Evolutionary conservation across 2,329 filamentous ascomycete genomes (phyloP), one percentile per base, ranked within the genome.

Genomic region (Exophiala bonariae): DNA sequence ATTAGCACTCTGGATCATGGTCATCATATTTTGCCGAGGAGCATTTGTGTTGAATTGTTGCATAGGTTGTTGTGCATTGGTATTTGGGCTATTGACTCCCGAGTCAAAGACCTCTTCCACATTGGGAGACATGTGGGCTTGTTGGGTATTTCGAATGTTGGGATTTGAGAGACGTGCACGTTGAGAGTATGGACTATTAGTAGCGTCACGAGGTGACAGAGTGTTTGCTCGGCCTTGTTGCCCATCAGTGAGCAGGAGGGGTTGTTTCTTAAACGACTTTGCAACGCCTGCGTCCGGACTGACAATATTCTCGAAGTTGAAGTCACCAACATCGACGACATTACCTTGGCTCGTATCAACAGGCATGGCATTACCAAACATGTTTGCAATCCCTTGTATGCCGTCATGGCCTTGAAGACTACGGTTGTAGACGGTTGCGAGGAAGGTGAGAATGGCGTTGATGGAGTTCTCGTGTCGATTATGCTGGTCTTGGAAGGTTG

Each of bases 391-490:
- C 2, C 41, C 44, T 42, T 49, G 50, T 2, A 52, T 36, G 50
- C 88, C 80, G 23, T 83, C 84, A 59, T 92, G 86, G 28, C 91
- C 89, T 64, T 96, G 91, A 40, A 99, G 72, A 54, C 89, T 95
- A 62, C 95, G 86, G 54, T 95, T 87, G 70, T 97, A 99, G 33
- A 99, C 92, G 10, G 95, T 97, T 36, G 92, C 93, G 16, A 99
- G 78, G 67, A 99, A 97, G 40, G 91, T 95, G 33, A 99, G 78
- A 53, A 99, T 97, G n/a, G 92, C 92, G 63, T 96, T 97, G 69
- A 99, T 97, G 1, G 92, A 96, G 64, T 92, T 96, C 65, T 99
- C 93, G 62, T 99, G 93, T n/a, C 93, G 85, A 59, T 92, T 90
- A 63, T 97, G 92, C 63, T 95, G 83, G 49, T 82, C 87, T 67